Conservation (phyloP, 2,329 filamentous ascomycete species). For the Myriosclerotinia scirpicola region DNA sequence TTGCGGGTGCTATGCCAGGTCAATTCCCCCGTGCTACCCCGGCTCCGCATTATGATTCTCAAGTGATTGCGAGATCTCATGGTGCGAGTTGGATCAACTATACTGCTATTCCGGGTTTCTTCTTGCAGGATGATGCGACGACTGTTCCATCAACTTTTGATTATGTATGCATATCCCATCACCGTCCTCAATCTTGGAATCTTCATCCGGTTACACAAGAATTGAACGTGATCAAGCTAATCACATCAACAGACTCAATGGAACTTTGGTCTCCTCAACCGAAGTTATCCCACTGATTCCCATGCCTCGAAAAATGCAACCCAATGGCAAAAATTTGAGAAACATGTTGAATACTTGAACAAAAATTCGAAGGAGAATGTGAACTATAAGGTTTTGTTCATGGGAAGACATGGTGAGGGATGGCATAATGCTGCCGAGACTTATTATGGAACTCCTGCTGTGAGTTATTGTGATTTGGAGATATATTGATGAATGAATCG, state of each 20-base stretch:
- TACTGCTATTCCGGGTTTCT: slow-evolving; percentile 60
- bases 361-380: slow-evolving; percentile 46
- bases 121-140: slow-evolving; percentile 59
- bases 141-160: slow-evolving; percentile 60
- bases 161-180: slow-evolving; percentile 51
- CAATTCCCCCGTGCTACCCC: slow-evolving; percentile 10
- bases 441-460: slow-evolving; percentile 63
- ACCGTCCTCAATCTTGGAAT: neutral
- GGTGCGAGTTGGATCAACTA: slow-evolving; percentile 50
- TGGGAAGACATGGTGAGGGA: slow-evolving; percentile 42
- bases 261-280: slow-evolving; percentile 67
- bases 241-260: slow-evolving; percentile 51
- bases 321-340: slow-evolving; percentile 64
- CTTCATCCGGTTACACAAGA: neutral
- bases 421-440: slow-evolving; percentile 51
- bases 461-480: neutral
- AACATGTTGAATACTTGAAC: slow-evolving; percentile 59
- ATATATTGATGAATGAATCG: neutral
- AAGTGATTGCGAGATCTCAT: neutral
- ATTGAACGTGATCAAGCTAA: neutral
- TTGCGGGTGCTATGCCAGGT: neutral
- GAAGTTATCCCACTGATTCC: slow-evolving; percentile 58
- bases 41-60: slow-evolving; percentile 4
- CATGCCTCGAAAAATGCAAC: slow-evolving; percentile 47
- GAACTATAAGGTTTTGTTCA: slow-evolving; percentile 65